Evolutionary conservation across 2,329 filamentous ascomycete genomes (phyloP).

Genomic region (Leptographium wingfieldii): DNA sequence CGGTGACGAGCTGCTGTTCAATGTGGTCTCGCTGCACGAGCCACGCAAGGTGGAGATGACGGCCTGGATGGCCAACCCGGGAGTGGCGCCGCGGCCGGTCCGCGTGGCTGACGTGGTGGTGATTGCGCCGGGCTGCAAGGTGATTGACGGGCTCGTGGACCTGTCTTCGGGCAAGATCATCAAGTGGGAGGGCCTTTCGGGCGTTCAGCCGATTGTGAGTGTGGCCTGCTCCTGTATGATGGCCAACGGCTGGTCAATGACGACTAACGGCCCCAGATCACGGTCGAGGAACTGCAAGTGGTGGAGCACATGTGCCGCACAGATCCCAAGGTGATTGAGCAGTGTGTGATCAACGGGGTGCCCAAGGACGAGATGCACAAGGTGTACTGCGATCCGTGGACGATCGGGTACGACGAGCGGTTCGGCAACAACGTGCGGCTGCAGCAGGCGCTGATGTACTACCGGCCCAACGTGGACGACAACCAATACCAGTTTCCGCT

Average conservation of each 20-base stretch:
- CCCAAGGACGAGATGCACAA: conserved; percentile 80
- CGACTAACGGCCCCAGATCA: conserved; percentile 43
- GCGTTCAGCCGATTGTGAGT: conserved; percentile 66
- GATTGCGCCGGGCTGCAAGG: conserved; percentile 64
- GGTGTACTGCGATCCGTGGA: conserved; percentile 94
- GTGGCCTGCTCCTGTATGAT: too few species aligned
- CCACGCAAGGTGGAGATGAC: conserved; percentile 77
- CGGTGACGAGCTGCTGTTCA: conserved; percentile 62
- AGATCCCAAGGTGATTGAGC: conserved; percentile 79
- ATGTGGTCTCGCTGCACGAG: conserved; percentile 74
- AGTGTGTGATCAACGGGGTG: conserved; percentile 74
- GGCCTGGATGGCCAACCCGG: conserved; percentile 59
- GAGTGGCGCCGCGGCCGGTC: conserved; percentile 46
- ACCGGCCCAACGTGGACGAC: conserved; percentile 72
- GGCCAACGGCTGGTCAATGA: background rate
- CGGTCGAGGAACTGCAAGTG: conserved; percentile 74
- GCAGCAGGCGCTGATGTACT: conserved; percentile 94
- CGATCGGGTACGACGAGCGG: conserved; percentile 85
- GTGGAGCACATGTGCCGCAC: conserved; percentile 66
- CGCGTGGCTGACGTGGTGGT: conserved; percentile 74
- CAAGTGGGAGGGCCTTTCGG: conserved; percentile 62
- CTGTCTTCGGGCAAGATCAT: conserved; percentile 52
- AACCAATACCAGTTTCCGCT: conserved; percentile 85
- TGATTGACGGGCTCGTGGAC: conserved; percentile 74
- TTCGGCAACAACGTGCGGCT: conserved; percentile 68